A percentile compares a stretch with the other conserved stretches of the same genome.
phyloP scores from a whole-genome alignment of 2,329 filamentous ascomycete species.

The Arthrinium puccinioides region DNA sequence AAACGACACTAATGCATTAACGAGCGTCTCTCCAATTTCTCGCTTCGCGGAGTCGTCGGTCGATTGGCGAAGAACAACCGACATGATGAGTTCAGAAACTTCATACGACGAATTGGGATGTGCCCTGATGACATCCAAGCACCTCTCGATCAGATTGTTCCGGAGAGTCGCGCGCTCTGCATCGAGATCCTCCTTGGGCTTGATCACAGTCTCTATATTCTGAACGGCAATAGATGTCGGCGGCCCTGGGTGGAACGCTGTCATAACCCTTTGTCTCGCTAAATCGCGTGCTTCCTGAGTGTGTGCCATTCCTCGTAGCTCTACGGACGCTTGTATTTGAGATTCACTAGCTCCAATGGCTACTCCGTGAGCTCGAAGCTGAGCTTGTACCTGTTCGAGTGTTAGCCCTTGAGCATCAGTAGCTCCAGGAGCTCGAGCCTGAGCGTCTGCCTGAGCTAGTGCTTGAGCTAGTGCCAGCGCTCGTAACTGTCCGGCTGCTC shows the following conservation, averaged over 20 bases:
- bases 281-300: slow-evolving; percentile 17
- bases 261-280: too few species aligned
- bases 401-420: too few species aligned
- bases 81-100: slow-evolving; percentile 76
- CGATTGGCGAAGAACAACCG: slow-evolving; percentile 56
- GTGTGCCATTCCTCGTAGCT: slow-evolving; percentile 8
- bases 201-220: too few species aligned
- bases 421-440: too few species aligned
- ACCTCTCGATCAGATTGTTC: slow-evolving; percentile 76
- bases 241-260: too few species aligned
- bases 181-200: slow-evolving; percentile 74
- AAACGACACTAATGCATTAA: slow-evolving; percentile 73
- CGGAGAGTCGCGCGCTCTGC: slow-evolving; percentile 66
- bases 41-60: slow-evolving; percentile 48
- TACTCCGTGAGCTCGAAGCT: slow-evolving; percentile 5
- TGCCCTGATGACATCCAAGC: slow-evolving; percentile 79
- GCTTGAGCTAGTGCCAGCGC: too few species aligned
- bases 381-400: slow-evolving; percentile 1
- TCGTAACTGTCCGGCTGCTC: too few species aligned
- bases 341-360: slow-evolving; percentile 14
- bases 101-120: slow-evolving; percentile 89
- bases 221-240: too few species aligned
- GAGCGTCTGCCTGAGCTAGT: too few species aligned
- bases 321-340: slow-evolving; percentile 6
- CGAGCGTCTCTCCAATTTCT: slow-evolving; percentile 75